Evolutionary conservation across 176 grass and related monocot genomes (phyloP).

Genomic region (Pharus latifolius): DNA sequence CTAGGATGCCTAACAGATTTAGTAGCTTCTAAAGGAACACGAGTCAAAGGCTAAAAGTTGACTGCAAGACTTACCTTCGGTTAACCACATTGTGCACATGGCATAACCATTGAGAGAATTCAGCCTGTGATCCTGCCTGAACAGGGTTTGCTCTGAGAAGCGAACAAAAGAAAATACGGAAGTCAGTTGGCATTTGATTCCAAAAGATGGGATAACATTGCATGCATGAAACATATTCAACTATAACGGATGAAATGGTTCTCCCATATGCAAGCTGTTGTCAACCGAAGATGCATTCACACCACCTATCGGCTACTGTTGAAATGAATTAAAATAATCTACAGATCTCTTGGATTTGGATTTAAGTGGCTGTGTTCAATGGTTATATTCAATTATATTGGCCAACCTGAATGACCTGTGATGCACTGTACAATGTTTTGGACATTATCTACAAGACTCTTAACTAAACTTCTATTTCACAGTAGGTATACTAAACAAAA

Average conservation of each 20-base stretch:
- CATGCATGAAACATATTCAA: not conserved
- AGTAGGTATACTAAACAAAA: not conserved
- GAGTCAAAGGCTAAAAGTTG: not conserved
- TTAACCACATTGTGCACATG: conserved; percentile 93
- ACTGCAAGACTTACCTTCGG: conserved; percentile 53
- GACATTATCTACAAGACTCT: too few species aligned
- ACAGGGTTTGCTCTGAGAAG: conserved; percentile 72
- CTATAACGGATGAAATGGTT: not conserved
- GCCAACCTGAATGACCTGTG: too few species aligned
- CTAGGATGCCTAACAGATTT: not conserved
- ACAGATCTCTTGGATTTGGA: not conserved
- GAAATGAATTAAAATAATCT: not conserved
- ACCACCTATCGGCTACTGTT: not conserved
- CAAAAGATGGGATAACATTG: not conserved
- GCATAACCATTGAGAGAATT: conserved; percentile 92
- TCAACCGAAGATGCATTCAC: not conserved
- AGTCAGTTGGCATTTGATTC: conserved; percentile 2
- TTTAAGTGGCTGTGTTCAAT: not conserved
- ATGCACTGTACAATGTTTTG: too few species aligned
- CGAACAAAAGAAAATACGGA: not conserved
- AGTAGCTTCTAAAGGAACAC: not conserved
- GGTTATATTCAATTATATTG: not conserved
- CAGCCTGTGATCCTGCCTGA: conserved; percentile 75
- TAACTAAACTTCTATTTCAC: too few species aligned
- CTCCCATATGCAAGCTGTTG: not conserved